Base-by-base conservation (phyloP, 2,329 filamentous ascomycete species). In the Talaromyces sp. region DNA sequence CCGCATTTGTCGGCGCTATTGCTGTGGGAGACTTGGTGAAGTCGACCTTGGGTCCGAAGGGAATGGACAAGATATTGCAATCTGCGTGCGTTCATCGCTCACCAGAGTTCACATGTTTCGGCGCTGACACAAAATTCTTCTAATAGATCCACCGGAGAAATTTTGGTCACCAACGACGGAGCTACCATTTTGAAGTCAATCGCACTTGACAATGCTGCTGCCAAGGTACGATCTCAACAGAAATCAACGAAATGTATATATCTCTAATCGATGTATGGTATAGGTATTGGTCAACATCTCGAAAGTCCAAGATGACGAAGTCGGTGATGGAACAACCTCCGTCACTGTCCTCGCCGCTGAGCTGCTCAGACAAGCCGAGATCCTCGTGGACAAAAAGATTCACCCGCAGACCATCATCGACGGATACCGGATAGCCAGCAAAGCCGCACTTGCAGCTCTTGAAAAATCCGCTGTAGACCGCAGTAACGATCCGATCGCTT, bases 361-460 rank as follows among this genome's bases (percentile, higher is more conserved):
- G 83, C 86, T 99, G 66, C 85, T 99, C 69, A 90, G 95, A 69
- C 95, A 99, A 81, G 95, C 95, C 57, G 95, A 99, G 83, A 94
- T 96, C 83, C 87, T 99, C 59, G 92, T 99, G 71, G 91, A 96
- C 82, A 93, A 94, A 84, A 98, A 98, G 83, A 97, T 99, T 73
- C 95, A 99, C 80, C 95, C 95, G 60, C 95, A 99, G 85, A 98
- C 95, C 61, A 99, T 99, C 79, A 99, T 99, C 75, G 95, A 99
- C 76, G 95, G 95, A 61, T 99, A 96, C 85, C 88, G 95, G 82
- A 96, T 99, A 91, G 95, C 95, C 62, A 96, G 92, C 78, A 85
- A 87, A 61, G 94, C 95, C 62, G 93, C 95, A 35, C 85, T 99
- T 60, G 85, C 89, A 74, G 93, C 93, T 37, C 84, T 99, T 50